Evolutionary conservation across 2,329 filamentous ascomycete species (phyloP), one percentile per base, ranked within the genome.

Genomic region (Ophiocordyceps polyrhachis-furcata): DNA sequence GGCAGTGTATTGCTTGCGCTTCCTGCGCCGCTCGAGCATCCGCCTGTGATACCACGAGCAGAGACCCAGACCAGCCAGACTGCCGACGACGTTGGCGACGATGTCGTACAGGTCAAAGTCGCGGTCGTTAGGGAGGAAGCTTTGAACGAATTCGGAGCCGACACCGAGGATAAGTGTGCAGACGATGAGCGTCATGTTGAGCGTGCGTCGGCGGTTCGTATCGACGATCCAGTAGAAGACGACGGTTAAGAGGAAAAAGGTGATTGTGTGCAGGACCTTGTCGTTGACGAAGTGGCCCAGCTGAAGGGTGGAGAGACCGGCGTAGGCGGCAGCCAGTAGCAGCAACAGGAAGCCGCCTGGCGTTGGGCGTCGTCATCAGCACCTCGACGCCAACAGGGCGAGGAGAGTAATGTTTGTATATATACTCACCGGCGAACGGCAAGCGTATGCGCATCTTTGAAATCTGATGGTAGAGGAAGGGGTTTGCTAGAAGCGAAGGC

Each of bases 161-260:
- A 87, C 64, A 42, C 79, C 79, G 3, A 88, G 70, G 21, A 62
- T 65, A 40, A 81, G 63, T 6, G 88, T 93, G 65, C 86, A 93
- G 48, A 86, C 70, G 20, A 86, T 60, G 23, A 95, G 67, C 14
- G 88, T 93, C 51, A 94, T 66, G 62, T 98, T 82, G 43, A 94
- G 68, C 19, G 79, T 81, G 52, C 89, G 83, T 44, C 89, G 80
- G 49, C 91, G 83, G 50, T 79, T 82, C 44, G 87, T 93, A 61
- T 98, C 91, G 54, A 95, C 66, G 58, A 95, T 83, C 87, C 91
- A 98, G 75, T 98, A 98, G 71, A 96, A 96, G 53, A 74, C 66
- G 51, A 83, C 63, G 15, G 89, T 94, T 44, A 98, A 73, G 52
- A 85, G 59, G 70, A 96, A 94, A 69, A 98, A 96, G 55, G 83